Conservation (phyloP, 2,329 filamentous ascomycete species). For the Colletotrichum eleusines region DNA sequence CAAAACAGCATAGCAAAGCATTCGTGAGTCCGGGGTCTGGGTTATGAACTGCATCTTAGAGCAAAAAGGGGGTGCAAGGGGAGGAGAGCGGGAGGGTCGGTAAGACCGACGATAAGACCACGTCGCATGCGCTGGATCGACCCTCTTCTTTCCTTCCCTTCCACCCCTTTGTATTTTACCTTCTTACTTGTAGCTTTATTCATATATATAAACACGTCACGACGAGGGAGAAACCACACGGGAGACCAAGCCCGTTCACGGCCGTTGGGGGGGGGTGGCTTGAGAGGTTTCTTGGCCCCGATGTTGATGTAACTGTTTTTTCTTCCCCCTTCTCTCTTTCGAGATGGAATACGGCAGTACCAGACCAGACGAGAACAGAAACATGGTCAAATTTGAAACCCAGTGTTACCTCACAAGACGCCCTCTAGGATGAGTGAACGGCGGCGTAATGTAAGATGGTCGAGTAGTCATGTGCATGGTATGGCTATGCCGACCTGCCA, state of each 20-base stretch:
- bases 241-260: background rate
- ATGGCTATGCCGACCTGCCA: background rate
- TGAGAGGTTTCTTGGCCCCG: background rate
- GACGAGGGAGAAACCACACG: too few species aligned
- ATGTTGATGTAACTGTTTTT: background rate
- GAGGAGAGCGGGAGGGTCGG: background rate
- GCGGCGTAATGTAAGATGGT: background rate
- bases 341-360: background rate
- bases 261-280: background rate
- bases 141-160: background rate
- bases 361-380: background rate
- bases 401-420: too few species aligned
- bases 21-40: conserved; percentile 1
- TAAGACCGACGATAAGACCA: background rate
- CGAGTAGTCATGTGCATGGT: background rate
- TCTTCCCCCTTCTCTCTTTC: too few species aligned
- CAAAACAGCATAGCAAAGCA: conserved; percentile 20
- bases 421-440: background rate
- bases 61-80: background rate
- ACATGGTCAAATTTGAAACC: background rate
- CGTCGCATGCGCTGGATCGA: background rate
- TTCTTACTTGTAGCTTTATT: conserved; percentile 14
- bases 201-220: background rate
- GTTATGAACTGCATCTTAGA: conserved; percentile 9
- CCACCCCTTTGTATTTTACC: background rate